Evolutionary conservation across 2,329 filamentous ascomycete species (phyloP), one percentile per base, ranked within the genome.

Genomic region (Colletotrichum lupini): DNA sequence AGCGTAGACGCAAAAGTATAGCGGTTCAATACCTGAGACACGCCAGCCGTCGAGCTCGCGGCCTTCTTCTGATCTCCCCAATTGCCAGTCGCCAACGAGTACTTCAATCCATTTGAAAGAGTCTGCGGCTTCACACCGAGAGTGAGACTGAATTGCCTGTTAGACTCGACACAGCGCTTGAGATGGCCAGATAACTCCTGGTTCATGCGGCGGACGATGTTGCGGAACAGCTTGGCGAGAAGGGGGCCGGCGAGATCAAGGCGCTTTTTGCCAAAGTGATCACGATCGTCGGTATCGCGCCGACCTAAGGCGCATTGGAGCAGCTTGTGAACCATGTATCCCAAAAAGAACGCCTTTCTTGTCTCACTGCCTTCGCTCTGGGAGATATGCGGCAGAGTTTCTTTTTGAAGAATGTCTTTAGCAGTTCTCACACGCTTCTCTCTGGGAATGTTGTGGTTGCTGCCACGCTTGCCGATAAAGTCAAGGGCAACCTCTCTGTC

Each of bases 61-160:
- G 97, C 95, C 87, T 98, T 99, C 89, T 98, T 99, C 86, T 99
- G 97, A 77, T 99, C 97, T 80, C 97, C 97, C 97, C 97, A 99
- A 84, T 99, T 99, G 77, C 97, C 97, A 16, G 97, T 99, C 30
- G 97, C 96, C 75, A 99, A 88, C 65, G 97, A 98, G 84, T 99
- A 99, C 81, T 98, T 98, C 76, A 99, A 85, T 62, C 96, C 97
- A 80, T 97, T 97, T 24, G 95, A 97, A 77, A 99, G 89, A 24
- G 97, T 98, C 75, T 92, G 93, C 26, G 93, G 92, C 86, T 98
- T 98, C 79, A 98, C 93, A 77, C 95, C 97, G 72, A 98, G 90
- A 16, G 94, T 94, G 55, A 98, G 86, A 76, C 97, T 97, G 86
- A 99, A 98, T 75, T 97, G 94, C 74, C 92, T 90, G 82, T 93